phyloP scores from a whole-genome alignment of 345 rosid species.

The Populus euphratica region DNA sequence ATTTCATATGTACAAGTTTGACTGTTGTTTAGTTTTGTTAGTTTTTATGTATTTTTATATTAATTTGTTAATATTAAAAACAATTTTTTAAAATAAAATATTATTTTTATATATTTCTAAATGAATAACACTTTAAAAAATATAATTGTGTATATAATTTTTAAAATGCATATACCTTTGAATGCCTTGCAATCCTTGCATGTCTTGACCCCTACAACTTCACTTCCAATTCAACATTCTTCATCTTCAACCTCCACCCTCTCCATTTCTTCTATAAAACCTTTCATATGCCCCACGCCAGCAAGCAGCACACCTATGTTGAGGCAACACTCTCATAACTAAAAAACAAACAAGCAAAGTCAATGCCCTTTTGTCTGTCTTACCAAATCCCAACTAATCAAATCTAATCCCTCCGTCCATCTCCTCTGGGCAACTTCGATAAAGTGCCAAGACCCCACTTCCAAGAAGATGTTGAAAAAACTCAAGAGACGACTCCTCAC shows the following conservation, averaged over 20 bases:
- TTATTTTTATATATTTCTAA: too few relatives aligned
- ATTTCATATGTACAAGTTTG: background rate
- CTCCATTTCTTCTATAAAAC: background rate
- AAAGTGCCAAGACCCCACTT: background rate
- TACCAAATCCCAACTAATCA: background rate
- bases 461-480: constrained; percentile 11
- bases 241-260: background rate
- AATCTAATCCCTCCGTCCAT: background rate
- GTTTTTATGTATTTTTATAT: too few relatives aligned
- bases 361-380: background rate
- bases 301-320: too few relatives aligned
- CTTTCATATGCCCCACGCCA: background rate
- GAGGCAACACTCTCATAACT: background rate
- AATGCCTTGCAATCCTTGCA: constrained; percentile 16
- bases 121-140: too few relatives aligned
- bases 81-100: too few relatives aligned
- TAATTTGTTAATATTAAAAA: accelerated
- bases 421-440: too few relatives aligned
- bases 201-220: constrained; percentile 7
- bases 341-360: background rate
- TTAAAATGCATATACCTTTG: background rate
- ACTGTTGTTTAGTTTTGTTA: accelerated
- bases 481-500: constrained; percentile 6
- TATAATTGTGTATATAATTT: too few relatives aligned
- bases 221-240: constrained; percentile 4